Base-by-base conservation (phyloP, 768 basidiomycete genomes). In the Phanerochaete carnosa region DNA sequence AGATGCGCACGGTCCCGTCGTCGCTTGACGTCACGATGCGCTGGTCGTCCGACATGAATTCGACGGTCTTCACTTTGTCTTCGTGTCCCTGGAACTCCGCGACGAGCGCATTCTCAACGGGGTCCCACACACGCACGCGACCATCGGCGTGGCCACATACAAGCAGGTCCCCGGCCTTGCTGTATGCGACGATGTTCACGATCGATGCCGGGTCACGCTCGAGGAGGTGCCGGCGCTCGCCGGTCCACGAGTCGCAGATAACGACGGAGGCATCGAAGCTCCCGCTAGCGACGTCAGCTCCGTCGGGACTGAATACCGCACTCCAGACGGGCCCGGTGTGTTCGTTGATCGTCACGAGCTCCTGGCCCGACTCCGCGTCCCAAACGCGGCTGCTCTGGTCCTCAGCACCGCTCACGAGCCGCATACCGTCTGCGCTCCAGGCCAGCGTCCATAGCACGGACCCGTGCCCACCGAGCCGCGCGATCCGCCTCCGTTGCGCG, bases 301-400 rank as follows among this genome's bases (percentile, higher is more conserved):
- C 78, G 65, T 81, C 78, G 22, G 79, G 78, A 12, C 76, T 77
- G 62, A 80, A 75, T 58, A 70, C 68, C 46, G 79, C 76, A 32
- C 70, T 70, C 19, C 77, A 79, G 30, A 69, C 65, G 5, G 57
- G 35, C 15, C 61, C 68, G 1, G 60, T 60, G 58, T 71, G 69
- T 28, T 66, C 65, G 12, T 49, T 23, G 13, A 64, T 52, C 7
- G 47, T 57, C 19, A 60, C 60, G 9, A 63, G 60, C 35, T 50
- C 55, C 23, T 23, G 52, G 19, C 69, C 69, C 1, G 64, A 58
- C n/a, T 45, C 35, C 6, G 62, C 69, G 55, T 69, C 57, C 73
- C 71, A 72, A 6, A 72, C 50, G 45, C 67, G 45, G 4, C 60
- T 30, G 16, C 61, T 63, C 1, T 50, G 11, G 54, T 69, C 70